These are phyloP conservation scores for Trichoderma koningii DNA, from an alignment of 2,329 filamentous ascomycete species.

Conservation along the genomic window DNA sequence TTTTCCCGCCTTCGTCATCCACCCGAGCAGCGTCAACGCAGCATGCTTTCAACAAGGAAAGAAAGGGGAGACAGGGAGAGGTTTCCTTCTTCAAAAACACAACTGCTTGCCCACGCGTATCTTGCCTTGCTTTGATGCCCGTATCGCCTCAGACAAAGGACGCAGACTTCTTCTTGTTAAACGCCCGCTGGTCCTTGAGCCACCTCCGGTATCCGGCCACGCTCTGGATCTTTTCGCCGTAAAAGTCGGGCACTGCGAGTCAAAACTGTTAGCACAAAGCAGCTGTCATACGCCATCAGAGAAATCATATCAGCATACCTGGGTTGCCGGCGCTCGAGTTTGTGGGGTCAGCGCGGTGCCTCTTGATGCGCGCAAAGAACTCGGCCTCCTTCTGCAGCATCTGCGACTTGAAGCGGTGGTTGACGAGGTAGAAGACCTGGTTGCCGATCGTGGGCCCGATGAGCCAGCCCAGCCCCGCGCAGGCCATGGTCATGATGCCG, in stretches of 20 bases:
- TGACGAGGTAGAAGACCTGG: constrained; percentile 73
- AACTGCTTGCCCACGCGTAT: background rate
- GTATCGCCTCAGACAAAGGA: constrained; percentile 56
- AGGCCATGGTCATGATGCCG: constrained; percentile 75
- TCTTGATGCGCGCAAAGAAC: constrained; percentile 90
- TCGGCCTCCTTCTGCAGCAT: constrained; percentile 89
- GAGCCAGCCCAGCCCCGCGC: constrained; percentile 83
- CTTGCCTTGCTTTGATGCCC: background rate
- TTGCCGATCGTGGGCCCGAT: constrained; percentile 81
- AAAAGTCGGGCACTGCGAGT: constrained; percentile 80
- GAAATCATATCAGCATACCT: constrained; percentile 43
- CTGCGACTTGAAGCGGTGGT: constrained; percentile 68
- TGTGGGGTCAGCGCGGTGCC: constrained; percentile 86
- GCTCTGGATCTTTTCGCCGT: constrained; percentile 96
- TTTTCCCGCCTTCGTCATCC: constrained; percentile 21
- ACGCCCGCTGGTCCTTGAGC: constrained; percentile 96
- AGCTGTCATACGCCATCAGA: background rate
- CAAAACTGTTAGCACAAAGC: background rate
- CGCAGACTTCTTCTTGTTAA: constrained; percentile 88
- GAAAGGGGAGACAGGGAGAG: background rate
- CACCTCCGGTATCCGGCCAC: constrained; percentile 89
- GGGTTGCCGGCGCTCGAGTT: constrained; percentile 89
- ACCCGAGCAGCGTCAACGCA: constrained; percentile 9
- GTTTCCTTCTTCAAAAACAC: constrained; percentile 10
- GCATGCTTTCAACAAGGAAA: constrained; percentile 2